Percentiles rank a stretch among this genome's conserved stretches.
These are phyloP conservation scores for Amanita muscaria DNA, from an alignment of 768 basidiomycete genomes.

Conservation along the genomic window DNA sequence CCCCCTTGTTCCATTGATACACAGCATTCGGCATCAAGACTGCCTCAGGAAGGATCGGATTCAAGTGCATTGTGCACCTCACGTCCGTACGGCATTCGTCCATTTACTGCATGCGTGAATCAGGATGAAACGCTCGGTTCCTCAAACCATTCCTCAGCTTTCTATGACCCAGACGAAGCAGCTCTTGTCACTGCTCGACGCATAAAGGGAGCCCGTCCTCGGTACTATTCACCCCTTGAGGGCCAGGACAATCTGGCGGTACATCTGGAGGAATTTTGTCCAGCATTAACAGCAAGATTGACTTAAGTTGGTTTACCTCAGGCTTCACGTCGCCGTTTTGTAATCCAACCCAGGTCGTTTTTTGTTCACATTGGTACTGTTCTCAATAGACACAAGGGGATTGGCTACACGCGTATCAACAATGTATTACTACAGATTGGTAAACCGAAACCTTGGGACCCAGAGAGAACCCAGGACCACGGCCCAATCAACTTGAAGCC, in stretches of 20 bases:
- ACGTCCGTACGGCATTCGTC: constrained; percentile 3
- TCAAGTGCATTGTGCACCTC: neutral
- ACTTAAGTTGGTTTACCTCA: no score
- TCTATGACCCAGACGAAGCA: constrained; percentile 32
- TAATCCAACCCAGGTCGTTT: no score
- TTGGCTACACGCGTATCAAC: no score
- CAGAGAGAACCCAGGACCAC: no score
- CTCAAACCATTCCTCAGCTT: constrained; percentile 24
- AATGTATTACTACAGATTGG: no score
- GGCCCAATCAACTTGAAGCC: no score
- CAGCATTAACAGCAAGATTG: constrained; percentile 38
- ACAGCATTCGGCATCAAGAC: constrained; percentile 14
- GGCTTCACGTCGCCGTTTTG: no score
- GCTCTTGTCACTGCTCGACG: constrained; percentile 46
- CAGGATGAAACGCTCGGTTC: constrained; percentile 14
- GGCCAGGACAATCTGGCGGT: constrained; percentile 14
- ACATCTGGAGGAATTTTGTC: constrained; percentile 25
- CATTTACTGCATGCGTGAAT: constrained; percentile 12
- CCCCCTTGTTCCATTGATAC: constrained; percentile 29
- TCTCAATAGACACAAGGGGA: no score
- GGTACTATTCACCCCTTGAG: constrained; percentile 10
- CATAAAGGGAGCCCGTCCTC: constrained; percentile 27
- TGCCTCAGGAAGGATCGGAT: neutral
- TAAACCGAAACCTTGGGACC: no score
- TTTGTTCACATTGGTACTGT: no score